These are phyloP conservation scores for Triadica sebifera DNA, from an alignment of 345 rosid genomes.

Conservation along the genomic window DNA sequence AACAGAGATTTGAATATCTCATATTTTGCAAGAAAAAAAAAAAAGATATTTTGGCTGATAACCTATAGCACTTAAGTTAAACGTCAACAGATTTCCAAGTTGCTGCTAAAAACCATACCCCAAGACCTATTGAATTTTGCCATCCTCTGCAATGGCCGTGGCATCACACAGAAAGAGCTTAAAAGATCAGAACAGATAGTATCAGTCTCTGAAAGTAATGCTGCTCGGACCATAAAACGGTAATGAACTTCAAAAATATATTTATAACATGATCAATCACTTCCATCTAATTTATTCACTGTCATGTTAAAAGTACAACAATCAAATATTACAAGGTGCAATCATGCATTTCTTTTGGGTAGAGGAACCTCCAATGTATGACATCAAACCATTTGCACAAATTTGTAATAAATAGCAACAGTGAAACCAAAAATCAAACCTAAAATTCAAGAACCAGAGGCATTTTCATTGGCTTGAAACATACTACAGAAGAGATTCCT, in stretches of 20 bases:
- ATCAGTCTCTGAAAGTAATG: background rate
- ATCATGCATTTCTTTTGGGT: constrained; percentile 15
- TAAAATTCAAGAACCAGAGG: background rate
- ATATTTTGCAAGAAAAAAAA: no score
- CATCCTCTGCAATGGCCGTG: background rate
- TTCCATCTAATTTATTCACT: constrained; percentile 35
- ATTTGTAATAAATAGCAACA: constrained; percentile 23
- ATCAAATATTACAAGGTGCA: constrained; percentile 27
- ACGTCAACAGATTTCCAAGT: no score
- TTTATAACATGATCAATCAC: constrained; percentile 16
- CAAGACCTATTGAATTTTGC: background rate
- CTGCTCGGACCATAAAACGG: background rate
- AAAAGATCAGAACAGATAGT: background rate
- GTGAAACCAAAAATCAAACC: constrained; percentile 21
- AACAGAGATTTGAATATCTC: no score
- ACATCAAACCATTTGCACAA: constrained; percentile 23
- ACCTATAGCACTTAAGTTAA: no score
- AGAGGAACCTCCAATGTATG: constrained; percentile 13
- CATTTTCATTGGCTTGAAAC: constrained; percentile 1
- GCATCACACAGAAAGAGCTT: background rate
- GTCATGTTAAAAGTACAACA: constrained; percentile 30
- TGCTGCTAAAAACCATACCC: no score
- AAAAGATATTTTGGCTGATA: no score
- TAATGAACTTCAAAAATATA: constrained; percentile 9
- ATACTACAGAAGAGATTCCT: background rate